Base-by-base conservation (phyloP, 768 basidiomycete genomes). In the Suillus sp. region DNA sequence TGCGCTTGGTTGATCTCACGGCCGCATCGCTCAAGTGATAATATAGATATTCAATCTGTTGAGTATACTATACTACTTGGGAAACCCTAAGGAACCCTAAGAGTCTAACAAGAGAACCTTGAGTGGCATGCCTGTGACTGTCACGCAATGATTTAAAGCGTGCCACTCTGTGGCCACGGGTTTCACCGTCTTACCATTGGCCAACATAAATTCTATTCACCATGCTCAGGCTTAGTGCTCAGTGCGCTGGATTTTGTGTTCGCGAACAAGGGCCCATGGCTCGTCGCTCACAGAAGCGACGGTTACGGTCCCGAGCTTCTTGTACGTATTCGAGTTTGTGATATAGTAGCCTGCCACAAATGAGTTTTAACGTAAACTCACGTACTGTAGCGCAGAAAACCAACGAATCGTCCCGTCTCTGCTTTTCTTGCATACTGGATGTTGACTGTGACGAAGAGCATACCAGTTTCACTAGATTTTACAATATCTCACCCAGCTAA, bases 341-440 rank as follows among this genome's bases (percentile, higher is more conserved):
- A 57, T 25, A 56, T 56, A 56, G 30, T 38, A 56, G 30, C 30
- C 14, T 25, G 22, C 9, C 37, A 22, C 35, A 56, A 57, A 11
- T 53, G 18, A 57, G 40, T 20, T 30, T 50, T 71, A 59, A 75
- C 74, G 74, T 75, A 75, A 76, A 67, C 20, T 74, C 73, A 69
- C 71, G 70, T 70, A 73, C 64, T 34, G 32, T 34, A 43, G 55
- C 55, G 40, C 65, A 73, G 73, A 75, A 75, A 74, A 76, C 67
- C 67, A 53, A 65, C 66, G 65, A 62, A 40, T 61, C 64, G 67
- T 62, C 55, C 65, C 50, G 20, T 11, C 54, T 34, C 63, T 53
- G 27, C n/a, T 40, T 37, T 57, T 65, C 65, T 64, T 67, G 67
- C 63, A 66, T 76, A 69, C 65, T 73, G 67, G 70, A 75, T 70